A percentile compares a stretch with the other conserved stretches of the same genome.
These are phyloP conservation scores for Biancaea sappan DNA, from an alignment of 306 rosid genomes.

Conservation along the genomic window DNA sequence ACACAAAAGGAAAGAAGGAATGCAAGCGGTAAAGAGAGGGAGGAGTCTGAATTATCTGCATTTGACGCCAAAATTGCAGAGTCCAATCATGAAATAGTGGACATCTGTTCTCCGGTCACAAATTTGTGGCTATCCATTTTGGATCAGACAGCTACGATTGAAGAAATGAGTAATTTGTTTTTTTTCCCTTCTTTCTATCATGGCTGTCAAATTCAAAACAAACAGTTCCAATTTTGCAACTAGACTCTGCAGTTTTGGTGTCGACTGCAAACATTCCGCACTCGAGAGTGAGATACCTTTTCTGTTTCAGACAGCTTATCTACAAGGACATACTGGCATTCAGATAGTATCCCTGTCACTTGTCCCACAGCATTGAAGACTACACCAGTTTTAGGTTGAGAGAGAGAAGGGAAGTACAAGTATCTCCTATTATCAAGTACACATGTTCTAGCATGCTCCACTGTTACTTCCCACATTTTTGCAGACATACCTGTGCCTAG, in stretches of 20 bases:
- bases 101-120: no score
- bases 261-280: no score
- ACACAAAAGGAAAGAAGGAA: conserved; percentile 9
- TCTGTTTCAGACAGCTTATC: conserved; percentile 83
- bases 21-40: conserved; percentile 36
- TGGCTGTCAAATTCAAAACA: no score
- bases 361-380: conserved; percentile 87
- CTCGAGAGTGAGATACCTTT: conserved; percentile 74
- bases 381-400: conserved; percentile 70
- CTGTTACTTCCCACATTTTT: conserved; percentile 97
- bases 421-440: conserved; percentile 52
- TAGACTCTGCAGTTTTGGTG: no score
- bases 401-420: conserved; percentile 52
- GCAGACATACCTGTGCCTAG: conserved; percentile 97
- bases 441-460: conserved; percentile 95
- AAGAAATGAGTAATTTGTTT: no score
- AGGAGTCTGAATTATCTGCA: no score
- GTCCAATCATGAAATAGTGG: no score
- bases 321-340: conserved; percentile 59
- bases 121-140: no score
- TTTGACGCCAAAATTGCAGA: no score
- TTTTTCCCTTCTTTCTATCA: no score
- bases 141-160: no score
- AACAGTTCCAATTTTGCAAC: no score
- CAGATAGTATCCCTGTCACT: conserved; percentile 71